Evolutionary conservation across 2,329 filamentous ascomycete species (phyloP), one percentile per base, ranked within the genome.

Genomic region (Piedraia hortae): DNA sequence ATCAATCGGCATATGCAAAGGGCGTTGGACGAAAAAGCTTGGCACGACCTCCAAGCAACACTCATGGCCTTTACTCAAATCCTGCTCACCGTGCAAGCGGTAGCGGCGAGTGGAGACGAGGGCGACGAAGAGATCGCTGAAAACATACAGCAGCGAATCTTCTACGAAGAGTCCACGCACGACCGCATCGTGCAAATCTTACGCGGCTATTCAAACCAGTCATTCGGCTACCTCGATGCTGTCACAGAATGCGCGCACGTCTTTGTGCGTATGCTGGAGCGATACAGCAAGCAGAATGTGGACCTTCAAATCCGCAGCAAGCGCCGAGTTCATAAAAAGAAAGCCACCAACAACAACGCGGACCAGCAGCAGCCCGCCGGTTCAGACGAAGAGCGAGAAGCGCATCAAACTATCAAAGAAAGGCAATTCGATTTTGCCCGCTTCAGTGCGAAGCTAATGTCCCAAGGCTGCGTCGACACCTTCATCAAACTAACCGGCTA

Each of bases 71-170:
- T 91, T 39, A 93, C 80, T 0, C 80, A 93, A 39, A 85, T 93
- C 32, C 28, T 45, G 18, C 56, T 90, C 12, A 90, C 80, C 0
- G 71, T 93, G 2, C 78, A 90, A 36, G 75, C 88, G 28, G 93
- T 97, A 80, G 56, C 67, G 2, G 64, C 72, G 20, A 85, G 75
- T 1, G 58, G 62, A 1, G 59, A 74, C 14, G 80, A 91, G 30
- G 80, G 91, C n/a, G 75, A 97, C 33, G 72, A 89, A 39, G 85
- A 93, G 35, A 93, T 97, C 41, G 82, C 85, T 1, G 82, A 97
- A 41, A 97, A 97, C 34, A 91, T 89, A 7, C 63, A 90, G 23
- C 88, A 72, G 36, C 74, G 82, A 28, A 75, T 97, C n/a, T 97
- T 97, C 43, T 97, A 97, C 47, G 85, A 97, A 45, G 78, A 93